phyloP scores from a whole-genome alignment of 169 alveolate species.

The Neospora caninum region DNA sequence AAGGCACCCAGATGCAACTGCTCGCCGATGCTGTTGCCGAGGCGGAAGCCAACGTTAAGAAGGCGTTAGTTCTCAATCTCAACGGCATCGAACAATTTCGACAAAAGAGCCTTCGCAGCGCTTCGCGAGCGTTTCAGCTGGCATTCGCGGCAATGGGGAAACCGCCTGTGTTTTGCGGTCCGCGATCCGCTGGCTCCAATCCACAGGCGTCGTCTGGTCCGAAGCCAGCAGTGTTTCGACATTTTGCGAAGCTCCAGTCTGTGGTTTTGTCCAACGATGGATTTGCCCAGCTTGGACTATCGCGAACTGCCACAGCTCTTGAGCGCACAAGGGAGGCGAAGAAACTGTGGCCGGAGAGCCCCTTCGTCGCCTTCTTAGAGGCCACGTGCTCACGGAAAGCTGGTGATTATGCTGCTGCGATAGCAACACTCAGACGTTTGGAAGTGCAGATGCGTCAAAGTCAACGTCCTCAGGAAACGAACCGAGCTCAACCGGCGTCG shows the following conservation, averaged over 20 bases:
- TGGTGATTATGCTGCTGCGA: background rate
- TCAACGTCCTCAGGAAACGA: background rate
- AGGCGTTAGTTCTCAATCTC: background rate
- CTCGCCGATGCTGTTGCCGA: background rate
- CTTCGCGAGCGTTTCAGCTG: background rate
- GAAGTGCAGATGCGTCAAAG: background rate
- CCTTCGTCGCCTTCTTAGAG: background rate
- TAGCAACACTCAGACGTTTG: background rate
- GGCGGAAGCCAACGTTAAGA: background rate
- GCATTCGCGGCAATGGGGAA: background rate
- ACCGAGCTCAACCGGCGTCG: too few relatives aligned
- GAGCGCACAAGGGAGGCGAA: background rate
- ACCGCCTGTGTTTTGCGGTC: background rate
- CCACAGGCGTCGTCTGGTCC: too few relatives aligned
- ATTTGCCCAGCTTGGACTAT: background rate
- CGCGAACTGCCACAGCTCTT: background rate
- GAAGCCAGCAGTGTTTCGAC: background rate
- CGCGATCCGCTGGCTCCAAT: too few relatives aligned
- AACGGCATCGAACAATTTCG: background rate
- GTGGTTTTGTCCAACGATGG: background rate
- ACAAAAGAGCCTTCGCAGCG: background rate
- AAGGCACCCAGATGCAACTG: background rate
- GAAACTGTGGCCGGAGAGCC: slow-evolving; percentile 27
- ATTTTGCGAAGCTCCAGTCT: background rate
- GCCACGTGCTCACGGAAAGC: background rate